Percentiles rank a stretch among this genome's conserved stretches.
Evolutionary conservation across 2,329 filamentous ascomycete genomes (phyloP).

Genomic region (Ophiostoma sp.): DNA sequence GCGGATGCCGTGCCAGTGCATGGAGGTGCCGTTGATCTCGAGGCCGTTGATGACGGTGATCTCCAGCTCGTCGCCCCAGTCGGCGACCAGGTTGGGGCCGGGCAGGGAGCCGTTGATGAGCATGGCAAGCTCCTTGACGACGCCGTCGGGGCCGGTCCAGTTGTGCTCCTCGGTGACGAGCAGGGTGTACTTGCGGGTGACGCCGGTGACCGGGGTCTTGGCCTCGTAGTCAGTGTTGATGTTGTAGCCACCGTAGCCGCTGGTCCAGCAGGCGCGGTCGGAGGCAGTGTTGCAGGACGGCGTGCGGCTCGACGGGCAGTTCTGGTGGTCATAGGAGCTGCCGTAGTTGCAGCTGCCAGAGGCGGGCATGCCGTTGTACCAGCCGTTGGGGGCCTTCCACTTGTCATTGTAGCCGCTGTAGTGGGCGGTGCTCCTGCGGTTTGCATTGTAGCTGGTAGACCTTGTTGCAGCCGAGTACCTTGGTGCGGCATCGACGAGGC

Average conservation of each 20-base stretch:
- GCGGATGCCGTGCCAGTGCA: constrained; percentile 38
- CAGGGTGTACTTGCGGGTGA: constrained; percentile 26
- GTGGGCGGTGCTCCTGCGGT: background rate
- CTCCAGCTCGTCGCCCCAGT: constrained; percentile 27
- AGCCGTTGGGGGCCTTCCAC: constrained; percentile 3
- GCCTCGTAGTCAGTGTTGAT: constrained; percentile 28
- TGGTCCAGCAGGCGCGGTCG: constrained; percentile 26
- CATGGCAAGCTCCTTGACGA: constrained; percentile 23
- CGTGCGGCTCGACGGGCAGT: constrained; percentile 5
- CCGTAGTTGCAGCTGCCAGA: background rate
- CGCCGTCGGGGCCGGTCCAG: constrained; percentile 27
- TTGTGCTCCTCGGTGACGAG: constrained; percentile 23
- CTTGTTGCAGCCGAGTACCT: background rate
- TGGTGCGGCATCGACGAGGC: constrained; percentile 20
- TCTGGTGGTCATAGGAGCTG: background rate
- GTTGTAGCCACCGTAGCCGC: constrained; percentile 20
- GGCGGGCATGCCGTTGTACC: background rate
- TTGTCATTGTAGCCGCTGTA: background rate
- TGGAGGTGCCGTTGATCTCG: constrained; percentile 29
- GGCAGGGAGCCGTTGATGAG: constrained; percentile 27
- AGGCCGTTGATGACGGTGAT: constrained; percentile 28
- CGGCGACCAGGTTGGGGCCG: constrained; percentile 26
- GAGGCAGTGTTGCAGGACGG: constrained; percentile 24
- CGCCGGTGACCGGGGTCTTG: constrained; percentile 23
- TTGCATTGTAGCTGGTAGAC: background rate